A percentile compares a stretch with the other conserved stretches of the same genome.
These are phyloP conservation scores for Auricularia sp. DNA, from an alignment of 768 basidiomycete species.

Conservation along the genomic window DNA sequence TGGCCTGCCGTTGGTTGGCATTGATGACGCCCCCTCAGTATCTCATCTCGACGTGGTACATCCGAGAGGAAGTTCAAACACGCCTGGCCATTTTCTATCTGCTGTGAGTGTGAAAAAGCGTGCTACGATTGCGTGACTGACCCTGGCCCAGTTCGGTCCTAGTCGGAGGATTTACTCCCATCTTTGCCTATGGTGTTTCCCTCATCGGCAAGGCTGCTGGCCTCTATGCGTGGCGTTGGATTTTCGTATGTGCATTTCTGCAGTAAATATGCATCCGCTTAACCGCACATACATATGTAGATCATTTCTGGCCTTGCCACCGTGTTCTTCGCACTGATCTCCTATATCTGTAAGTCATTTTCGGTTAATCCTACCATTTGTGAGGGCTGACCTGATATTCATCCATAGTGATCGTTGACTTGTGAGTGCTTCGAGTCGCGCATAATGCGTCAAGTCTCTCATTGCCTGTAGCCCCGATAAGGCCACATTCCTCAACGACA, in stretches of 20 bases:
- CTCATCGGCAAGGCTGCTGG: constrained; percentile 6
- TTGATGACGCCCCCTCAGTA: not conserved
- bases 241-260: constrained; percentile 9
- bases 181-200: constrained; percentile 9
- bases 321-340: constrained; percentile 10
- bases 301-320: constrained; percentile 13
- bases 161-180: constrained; percentile 6
- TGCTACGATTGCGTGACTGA: not conserved
- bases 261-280: no score
- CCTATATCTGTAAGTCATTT: constrained; percentile 2
- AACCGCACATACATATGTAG: not conserved
- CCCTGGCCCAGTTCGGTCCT: not conserved
- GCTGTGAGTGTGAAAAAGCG: constrained; percentile 8
- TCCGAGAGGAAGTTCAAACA: constrained; percentile 13
- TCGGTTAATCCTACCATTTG: not conserved
- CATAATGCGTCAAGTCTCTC: not conserved
- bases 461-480: constrained; percentile 15
- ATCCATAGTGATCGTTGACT: constrained; percentile 16
- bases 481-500: constrained; percentile 16
- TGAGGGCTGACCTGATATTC: not conserved
- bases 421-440: not conserved
- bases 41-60: constrained; percentile 17
- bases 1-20: no score
- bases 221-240: constrained; percentile 20
- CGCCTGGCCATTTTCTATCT: constrained; percentile 16